A percentile compares a stretch with the other conserved stretches of the same genome.
These are phyloP conservation scores for Stevia rebaudiana DNA, from an alignment of 140 eudicot genomes.

Conservation along the genomic window DNA sequence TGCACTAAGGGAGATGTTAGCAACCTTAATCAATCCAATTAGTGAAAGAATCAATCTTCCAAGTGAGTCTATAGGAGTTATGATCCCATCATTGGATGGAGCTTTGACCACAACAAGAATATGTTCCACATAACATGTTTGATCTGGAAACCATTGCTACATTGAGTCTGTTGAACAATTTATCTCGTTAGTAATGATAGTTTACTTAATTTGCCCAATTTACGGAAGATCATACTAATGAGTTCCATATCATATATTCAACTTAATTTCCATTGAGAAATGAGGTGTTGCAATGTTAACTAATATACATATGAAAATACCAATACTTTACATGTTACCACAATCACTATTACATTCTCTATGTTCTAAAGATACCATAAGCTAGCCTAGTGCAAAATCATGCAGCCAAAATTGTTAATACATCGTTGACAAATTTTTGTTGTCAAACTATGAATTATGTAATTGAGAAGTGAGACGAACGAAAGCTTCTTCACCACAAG, in stretches of 20 bases:
- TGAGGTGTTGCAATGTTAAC: neutral
- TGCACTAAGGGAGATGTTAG: too few relatives aligned
- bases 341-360: neutral
- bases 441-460: constrained; percentile 6
- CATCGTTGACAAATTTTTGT: neutral
- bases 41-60: too few relatives aligned
- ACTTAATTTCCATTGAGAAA: neutral
- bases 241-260: neutral
- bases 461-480: constrained; percentile 21
- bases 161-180: too few relatives aligned
- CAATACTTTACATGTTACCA: neutral
- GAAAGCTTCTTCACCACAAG: constrained; percentile 28
- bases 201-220: too few relatives aligned
- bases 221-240: too few relatives aligned
- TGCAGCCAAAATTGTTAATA: neutral
- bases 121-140: too few relatives aligned
- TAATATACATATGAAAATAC: neutral
- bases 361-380: neutral
- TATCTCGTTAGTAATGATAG: too few relatives aligned
- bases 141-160: too few relatives aligned
- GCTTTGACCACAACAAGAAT: too few relatives aligned
- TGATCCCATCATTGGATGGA: too few relatives aligned
- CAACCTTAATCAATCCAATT: too few relatives aligned
- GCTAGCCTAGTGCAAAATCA: neutral
- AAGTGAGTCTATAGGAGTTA: too few relatives aligned